phyloP scores from a whole-genome alignment of 2,329 filamentous ascomycete genomes.

The Phialocephala sp. region DNA sequence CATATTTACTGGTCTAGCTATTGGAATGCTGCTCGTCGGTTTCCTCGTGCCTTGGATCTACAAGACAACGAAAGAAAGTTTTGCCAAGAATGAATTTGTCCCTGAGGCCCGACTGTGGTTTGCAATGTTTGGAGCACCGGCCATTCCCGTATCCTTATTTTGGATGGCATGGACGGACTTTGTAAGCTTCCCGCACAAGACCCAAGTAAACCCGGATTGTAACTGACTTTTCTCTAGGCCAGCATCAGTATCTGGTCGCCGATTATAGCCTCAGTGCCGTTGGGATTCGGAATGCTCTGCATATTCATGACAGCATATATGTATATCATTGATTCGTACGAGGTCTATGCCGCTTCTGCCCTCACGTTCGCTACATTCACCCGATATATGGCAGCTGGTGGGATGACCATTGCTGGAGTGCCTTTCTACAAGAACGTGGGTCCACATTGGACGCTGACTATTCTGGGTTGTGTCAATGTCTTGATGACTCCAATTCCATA shows the following conservation, averaged over 20 bases:
- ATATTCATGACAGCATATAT: conserved; percentile 48
- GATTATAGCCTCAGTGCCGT: conserved; percentile 46
- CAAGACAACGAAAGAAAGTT: conserved; percentile 18
- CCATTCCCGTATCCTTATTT: conserved; percentile 13
- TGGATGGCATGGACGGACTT: conserved; percentile 21
- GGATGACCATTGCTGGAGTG: conserved; percentile 4
- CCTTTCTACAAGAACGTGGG: conserved; percentile 46
- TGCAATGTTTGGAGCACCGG: conserved; percentile 18
- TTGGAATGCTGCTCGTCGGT: conserved; percentile 44
- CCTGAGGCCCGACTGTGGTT: conserved; percentile 18
- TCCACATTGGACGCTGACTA: conserved; percentile 47
- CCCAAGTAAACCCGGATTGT: not conserved
- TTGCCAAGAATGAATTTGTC: conserved; percentile 27
- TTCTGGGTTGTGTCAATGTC: conserved; percentile 47
- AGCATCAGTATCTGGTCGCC: conserved; percentile 47
- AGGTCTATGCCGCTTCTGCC: conserved; percentile 46
- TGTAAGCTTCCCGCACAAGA: conserved; percentile 16
- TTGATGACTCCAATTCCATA: conserved; percentile 50
- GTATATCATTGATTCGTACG: conserved; percentile 54
- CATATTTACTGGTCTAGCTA: conserved; percentile 5
- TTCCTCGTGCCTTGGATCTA: conserved; percentile 41
- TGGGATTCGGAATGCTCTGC: conserved; percentile 49
- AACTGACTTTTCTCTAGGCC: conserved; percentile 39
- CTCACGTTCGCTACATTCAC: conserved; percentile 40
- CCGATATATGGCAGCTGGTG: conserved; percentile 43